Evolutionary conservation across 257 asterid genomes (phyloP), one percentile per base, ranked within the genome.

Genomic region (Jacaranda mimosifolia): DNA sequence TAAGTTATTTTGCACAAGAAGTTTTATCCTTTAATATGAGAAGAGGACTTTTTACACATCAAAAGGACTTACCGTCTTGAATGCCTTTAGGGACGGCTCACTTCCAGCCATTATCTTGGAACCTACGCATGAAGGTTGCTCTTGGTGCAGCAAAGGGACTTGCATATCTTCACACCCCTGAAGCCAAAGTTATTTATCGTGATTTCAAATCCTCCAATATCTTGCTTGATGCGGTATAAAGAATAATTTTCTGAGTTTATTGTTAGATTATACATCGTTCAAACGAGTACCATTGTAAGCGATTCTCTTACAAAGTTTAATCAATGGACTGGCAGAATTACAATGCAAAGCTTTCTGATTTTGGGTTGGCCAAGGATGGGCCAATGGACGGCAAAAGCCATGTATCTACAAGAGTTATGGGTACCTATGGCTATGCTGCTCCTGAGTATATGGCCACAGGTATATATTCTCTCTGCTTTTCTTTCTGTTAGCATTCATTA

Each of bases 371-470:
- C 38, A 90, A 89, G 81, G 96, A 90, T 49, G 92, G 94, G 9
- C 94, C 96, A 0, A 72, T 71, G 69, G 94, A 90, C 69, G 96
- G 96, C 14, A 81, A 89, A 79, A 90, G 96, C 84, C 93, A 89
- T 51, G 96, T 90, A 10, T 90, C 96, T 0, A 90, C 96, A 3
- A 80, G 96, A 84, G 65, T 90, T 14, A 90, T 90, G 94, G 96
- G 96, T 6, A 90, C 96, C 53, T 87, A 79, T 12, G 96, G 96
- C 80, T 90, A 90, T 56, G 96, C 96, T 66, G 96, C 94, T 59
- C 96, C 96, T 0, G 96, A 90, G 85, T 90, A 90, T 65, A 87
- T 90, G 88, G 96, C 96, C 85, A 90, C 96, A 79, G 94, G 96
- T 90, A 85, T 62, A 32, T 18, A 65, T 26, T 26, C 32, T 42